Evolutionary conservation across 2,329 filamentous ascomycete species (phyloP).

Genomic region (Orbilia brochopaga): DNA sequence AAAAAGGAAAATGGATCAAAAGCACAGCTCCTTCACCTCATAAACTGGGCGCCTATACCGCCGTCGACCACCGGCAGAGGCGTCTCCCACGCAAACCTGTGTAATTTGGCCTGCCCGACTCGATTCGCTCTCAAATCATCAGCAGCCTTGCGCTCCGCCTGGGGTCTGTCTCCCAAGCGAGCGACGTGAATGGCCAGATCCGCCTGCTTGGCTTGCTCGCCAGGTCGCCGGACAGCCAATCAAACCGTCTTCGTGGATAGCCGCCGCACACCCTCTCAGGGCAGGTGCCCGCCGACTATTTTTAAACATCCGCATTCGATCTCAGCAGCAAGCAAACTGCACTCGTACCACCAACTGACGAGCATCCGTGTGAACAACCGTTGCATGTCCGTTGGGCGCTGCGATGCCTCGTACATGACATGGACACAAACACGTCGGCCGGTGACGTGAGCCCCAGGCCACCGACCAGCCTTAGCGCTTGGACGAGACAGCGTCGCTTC

Average conservation of each 20-base stretch:
- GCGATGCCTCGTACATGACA: too few species aligned
- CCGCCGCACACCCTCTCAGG: conserved; percentile 49
- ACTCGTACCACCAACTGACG: neutral
- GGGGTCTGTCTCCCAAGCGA: conserved; percentile 16
- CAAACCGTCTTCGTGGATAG: conserved; percentile 19
- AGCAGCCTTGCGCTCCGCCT: conserved; percentile 14
- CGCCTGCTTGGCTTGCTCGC: conserved; percentile 38
- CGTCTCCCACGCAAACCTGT: conserved; percentile 40
- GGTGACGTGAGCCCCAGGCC: neutral
- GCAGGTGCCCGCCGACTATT: conserved; percentile 40
- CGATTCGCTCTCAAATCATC: conserved; percentile 35
- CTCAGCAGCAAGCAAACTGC: neutral
- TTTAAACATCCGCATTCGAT: conserved; percentile 26
- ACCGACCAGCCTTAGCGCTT: neutral
- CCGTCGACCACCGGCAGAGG: conserved; percentile 26
- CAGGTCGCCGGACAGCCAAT: conserved; percentile 32
- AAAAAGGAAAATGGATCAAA: neutral
- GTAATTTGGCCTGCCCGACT: conserved; percentile 24
- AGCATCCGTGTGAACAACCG: neutral
- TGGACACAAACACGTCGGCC: neutral
- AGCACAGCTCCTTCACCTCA: neutral
- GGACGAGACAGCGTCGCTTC: neutral
- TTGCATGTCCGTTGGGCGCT: neutral
- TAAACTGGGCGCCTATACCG: conserved; percentile 37
- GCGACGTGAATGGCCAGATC: conserved; percentile 46